These are phyloP conservation scores for Ogataea populi-albae DNA, from an alignment of 805 yeast genomes.

Conservation along the genomic window DNA sequence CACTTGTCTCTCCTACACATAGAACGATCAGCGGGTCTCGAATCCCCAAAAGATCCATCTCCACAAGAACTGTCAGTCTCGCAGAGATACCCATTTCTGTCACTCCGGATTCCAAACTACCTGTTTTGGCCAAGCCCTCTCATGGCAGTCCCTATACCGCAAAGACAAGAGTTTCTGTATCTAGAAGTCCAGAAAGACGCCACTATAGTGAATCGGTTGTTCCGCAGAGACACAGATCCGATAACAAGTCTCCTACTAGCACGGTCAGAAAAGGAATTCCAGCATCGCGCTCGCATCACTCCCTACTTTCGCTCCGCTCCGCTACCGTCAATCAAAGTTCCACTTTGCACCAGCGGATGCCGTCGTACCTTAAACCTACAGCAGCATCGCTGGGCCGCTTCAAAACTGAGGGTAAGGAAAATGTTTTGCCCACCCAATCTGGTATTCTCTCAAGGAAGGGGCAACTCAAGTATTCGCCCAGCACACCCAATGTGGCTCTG, in stretches of 20 bases:
- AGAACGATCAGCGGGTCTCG: too few relatives aligned
- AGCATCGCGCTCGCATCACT: conserved; percentile 2
- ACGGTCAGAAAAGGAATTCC: conserved; percentile 8
- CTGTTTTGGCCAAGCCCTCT: conserved; percentile 9
- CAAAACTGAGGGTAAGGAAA: conserved; percentile 17
- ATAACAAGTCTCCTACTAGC: conserved; percentile 6
- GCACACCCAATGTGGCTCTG: conserved; percentile 5
- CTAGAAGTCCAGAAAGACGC: conserved; percentile 5
- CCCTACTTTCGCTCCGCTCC: conserved; percentile 2
- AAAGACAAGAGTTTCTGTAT: conserved; percentile 1
- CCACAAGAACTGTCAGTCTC: conserved; percentile 13
- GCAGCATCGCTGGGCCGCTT: conserved; percentile 16
- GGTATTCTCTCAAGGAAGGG: conserved; percentile 1
- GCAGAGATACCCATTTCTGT: conserved; percentile 7
- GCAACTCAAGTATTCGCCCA: conserved; percentile 2
- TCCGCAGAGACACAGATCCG: conserved; percentile 3
- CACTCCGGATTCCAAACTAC: conserved; percentile 13
- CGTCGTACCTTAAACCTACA: conserved; percentile 24
- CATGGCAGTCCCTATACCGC: too few relatives aligned
- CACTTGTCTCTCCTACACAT: too few relatives aligned
- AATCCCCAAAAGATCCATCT: conserved; percentile 25
- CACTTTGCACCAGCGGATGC: conserved; percentile 8
- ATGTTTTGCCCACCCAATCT: conserved; percentile 6
- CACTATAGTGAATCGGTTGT: conserved; percentile 15
- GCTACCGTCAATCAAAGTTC: conserved; percentile 9